Conservation (phyloP, 148 eudicot species). For the Fagopyrum homotropicum region DNA sequence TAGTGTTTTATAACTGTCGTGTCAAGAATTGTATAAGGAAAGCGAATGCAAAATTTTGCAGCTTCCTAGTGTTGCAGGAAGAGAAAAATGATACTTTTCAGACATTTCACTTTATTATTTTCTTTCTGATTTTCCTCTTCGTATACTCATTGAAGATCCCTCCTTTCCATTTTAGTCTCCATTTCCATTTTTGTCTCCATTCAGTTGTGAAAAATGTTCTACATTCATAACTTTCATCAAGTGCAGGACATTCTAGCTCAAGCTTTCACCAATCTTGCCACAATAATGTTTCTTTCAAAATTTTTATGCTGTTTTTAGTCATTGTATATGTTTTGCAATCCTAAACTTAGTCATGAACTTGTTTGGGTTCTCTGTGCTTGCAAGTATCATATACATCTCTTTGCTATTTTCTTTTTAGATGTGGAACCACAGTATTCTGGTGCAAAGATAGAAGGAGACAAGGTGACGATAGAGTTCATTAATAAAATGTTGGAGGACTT, state of each 20-base stretch:
- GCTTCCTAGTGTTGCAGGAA: neutral
- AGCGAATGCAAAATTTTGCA: neutral
- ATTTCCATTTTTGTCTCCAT: neutral
- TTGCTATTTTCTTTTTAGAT: conserved; percentile 36
- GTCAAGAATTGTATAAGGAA: too few relatives aligned
- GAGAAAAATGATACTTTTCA: neutral
- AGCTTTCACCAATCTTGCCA: neutral
- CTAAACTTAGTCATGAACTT: neutral
- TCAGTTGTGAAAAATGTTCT: neutral
- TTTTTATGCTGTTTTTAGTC: neutral
- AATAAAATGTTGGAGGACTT: conserved; percentile 95
- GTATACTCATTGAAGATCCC: neutral
- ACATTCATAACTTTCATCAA: neutral
- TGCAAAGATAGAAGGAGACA: conserved; percentile 90
- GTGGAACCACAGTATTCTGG: conserved; percentile 97
- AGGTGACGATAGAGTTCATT: conserved; percentile 77
- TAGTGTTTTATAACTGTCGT: too few relatives aligned
- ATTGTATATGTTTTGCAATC: neutral
- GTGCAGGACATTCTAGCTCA: neutral
- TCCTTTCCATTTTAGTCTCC: neutral
- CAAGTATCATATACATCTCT: conserved; percentile 1
- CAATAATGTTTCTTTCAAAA: neutral
- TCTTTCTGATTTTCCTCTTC: neutral
- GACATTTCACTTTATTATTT: neutral
- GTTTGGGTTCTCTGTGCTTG: neutral